phyloP scores from a whole-genome alignment of 169 alveolate species.

The Cryptosporidium sp. region DNA sequence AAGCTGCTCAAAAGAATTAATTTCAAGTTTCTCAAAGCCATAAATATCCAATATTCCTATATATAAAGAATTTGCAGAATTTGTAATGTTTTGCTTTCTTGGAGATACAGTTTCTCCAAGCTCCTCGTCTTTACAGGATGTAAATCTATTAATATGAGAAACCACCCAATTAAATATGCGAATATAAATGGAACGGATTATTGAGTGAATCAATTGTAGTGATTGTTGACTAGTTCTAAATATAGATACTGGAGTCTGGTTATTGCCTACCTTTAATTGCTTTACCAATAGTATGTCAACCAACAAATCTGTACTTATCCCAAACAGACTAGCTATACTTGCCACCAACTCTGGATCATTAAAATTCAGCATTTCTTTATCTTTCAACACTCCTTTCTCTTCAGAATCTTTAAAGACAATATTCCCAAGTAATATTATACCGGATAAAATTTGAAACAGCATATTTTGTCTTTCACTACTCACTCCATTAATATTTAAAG shows the following conservation, averaged over 20 bases:
- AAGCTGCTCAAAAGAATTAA: slow-evolving; percentile 88
- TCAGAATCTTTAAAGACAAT: slow-evolving; percentile 80
- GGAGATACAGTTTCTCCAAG: slow-evolving; percentile 25
- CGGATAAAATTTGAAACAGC: slow-evolving; percentile 80
- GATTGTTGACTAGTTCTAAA: slow-evolving; percentile 59
- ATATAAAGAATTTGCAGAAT: slow-evolving; percentile 77
- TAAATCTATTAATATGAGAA: slow-evolving; percentile 47
- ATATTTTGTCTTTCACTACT: slow-evolving; percentile 77
- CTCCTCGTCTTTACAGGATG: slow-evolving; percentile 47
- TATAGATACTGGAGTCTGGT: slow-evolving; percentile 39
- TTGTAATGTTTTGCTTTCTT: slow-evolving; percentile 9
- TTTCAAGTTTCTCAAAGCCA: slow-evolving; percentile 90
- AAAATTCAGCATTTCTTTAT: slow-evolving; percentile 24
- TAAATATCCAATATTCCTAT: slow-evolving; percentile 89
- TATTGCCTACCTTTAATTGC: slow-evolving; percentile 55
- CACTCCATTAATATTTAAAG: slow-evolving; percentile 84
- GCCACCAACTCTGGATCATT: slow-evolving; percentile 3
- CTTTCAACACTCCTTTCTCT: not conserved
- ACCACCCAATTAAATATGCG: slow-evolving; percentile 69
- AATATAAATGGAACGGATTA: slow-evolving; percentile 49
- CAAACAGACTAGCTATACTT: slow-evolving; percentile 32
- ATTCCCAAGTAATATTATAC: slow-evolving; percentile 88
- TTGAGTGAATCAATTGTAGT: slow-evolving; percentile 52
- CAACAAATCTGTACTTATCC: slow-evolving; percentile 15
- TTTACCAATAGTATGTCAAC: slow-evolving; percentile 34